Conservation (phyloP, 176 grass and related monocot genomes). For the Microstegium vimineum region DNA sequence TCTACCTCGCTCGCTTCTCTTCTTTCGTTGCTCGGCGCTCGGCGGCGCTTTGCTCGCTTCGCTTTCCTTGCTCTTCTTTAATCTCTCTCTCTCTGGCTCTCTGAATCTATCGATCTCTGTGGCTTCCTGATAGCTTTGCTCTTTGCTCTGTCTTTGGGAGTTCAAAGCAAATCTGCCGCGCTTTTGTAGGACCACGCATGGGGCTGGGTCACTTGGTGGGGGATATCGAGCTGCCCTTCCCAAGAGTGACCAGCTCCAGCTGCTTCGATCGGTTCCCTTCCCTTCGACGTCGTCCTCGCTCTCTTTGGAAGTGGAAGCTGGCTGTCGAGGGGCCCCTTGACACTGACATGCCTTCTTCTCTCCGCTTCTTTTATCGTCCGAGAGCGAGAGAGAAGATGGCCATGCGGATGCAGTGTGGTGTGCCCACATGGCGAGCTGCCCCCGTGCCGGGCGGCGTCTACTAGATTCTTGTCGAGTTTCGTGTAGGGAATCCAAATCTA, state of each 20-base stretch:
- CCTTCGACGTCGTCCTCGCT: not conserved
- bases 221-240: slow-evolving; percentile 23
- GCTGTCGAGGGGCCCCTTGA: not conserved
- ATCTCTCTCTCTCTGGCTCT: not conserved
- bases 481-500: not conserved
- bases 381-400: not conserved
- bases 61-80: not conserved
- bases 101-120: not conserved
- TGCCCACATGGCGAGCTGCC: not conserved
- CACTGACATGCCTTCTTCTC: not conserved
- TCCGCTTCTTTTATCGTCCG: not conserved
- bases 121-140: slow-evolving; percentile 23
- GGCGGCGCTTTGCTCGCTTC: slow-evolving; percentile 5
- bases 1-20: not conserved
- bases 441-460: not conserved
- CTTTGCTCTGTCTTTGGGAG: slow-evolving; percentile 57
- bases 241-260: slow-evolving; percentile 4
- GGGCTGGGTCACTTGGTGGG: too few species aligned
- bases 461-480: not conserved
- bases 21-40: slow-evolving; percentile 27
- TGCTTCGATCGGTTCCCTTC: slow-evolving; percentile 1
- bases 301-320: slow-evolving; percentile 46
- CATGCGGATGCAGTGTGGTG: not conserved
- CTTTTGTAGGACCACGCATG: slow-evolving; percentile 79
- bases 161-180: slow-evolving; percentile 69